Conservation (phyloP, 2,329 filamentous ascomycete species). For the Exophiala calicioides region DNA sequence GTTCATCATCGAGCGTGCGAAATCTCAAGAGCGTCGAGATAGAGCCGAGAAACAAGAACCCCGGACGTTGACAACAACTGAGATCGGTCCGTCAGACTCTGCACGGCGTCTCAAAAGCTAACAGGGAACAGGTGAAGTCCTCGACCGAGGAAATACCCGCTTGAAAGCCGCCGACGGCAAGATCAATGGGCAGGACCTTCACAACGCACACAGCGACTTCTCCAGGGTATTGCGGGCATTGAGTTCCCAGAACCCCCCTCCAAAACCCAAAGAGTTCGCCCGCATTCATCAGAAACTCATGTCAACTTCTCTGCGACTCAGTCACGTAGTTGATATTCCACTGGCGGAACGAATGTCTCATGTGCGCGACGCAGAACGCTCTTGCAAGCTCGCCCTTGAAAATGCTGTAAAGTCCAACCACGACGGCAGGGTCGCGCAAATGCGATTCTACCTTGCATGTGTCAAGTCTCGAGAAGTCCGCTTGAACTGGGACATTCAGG, state of each 20-base stretch:
- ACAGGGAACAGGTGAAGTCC: slow-evolving; percentile 11
- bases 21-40: slow-evolving; percentile 7
- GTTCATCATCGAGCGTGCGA: slow-evolving; percentile 10
- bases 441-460: slow-evolving; percentile 17
- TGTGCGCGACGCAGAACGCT: slow-evolving; percentile 14
- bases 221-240: slow-evolving; percentile 7
- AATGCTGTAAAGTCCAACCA: slow-evolving; percentile 13
- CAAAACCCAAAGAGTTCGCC: slow-evolving; percentile 11
- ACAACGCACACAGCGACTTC: slow-evolving; percentile 15
- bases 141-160: slow-evolving; percentile 8
- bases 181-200: slow-evolving; percentile 8
- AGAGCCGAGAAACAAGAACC: not conserved
- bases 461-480: slow-evolving; percentile 13
- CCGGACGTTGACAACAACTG: slow-evolving; percentile 5
- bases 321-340: slow-evolving; percentile 1
- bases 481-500: slow-evolving; percentile 1
- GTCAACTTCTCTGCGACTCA: slow-evolving; percentile 13
- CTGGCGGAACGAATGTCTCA: slow-evolving; percentile 7
- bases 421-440: slow-evolving; percentile 14
- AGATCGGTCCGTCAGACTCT: slow-evolving; percentile 8
- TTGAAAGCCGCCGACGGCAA: not conserved
- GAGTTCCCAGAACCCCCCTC: slow-evolving; percentile 2
- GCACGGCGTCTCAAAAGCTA: not conserved
- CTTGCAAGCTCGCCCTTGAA: slow-evolving; percentile 7
- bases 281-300: slow-evolving; percentile 18